Percentiles rank a stretch among this genome's conserved stretches.
These are phyloP conservation scores for Trichothecium sympodiale DNA, from an alignment of 2,329 filamentous ascomycete genomes.

Conservation along the genomic window DNA sequence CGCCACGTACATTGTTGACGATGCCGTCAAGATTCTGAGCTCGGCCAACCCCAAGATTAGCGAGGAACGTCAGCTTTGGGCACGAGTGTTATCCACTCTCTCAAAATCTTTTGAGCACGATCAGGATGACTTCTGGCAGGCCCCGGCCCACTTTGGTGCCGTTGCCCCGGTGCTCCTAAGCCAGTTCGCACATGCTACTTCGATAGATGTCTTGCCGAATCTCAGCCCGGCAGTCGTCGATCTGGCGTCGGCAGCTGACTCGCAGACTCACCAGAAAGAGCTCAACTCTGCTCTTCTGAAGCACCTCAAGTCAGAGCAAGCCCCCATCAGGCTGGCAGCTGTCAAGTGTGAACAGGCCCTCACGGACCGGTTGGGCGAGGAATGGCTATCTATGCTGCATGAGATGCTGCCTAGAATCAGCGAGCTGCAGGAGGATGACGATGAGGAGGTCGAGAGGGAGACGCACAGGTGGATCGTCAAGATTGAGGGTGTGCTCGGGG, in stretches of 20 bases:
- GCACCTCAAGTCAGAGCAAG: conserved; percentile 62
- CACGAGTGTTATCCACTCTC: conserved; percentile 59
- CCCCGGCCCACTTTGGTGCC: conserved; percentile 70
- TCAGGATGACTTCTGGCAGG: conserved; percentile 93
- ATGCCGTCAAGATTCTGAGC: conserved; percentile 53
- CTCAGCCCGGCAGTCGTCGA: conserved; percentile 69
- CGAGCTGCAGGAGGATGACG: conserved; percentile 91
- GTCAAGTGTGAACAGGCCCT: conserved; percentile 73
- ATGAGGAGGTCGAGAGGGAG: conserved; percentile 84
- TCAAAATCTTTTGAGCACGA: conserved; percentile 74
- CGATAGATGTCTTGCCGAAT: conserved; percentile 32
- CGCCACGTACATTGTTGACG: conserved; percentile 72
- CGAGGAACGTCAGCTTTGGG: conserved; percentile 51
- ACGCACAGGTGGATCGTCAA: conserved; percentile 81
- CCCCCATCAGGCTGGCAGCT: conserved; percentile 66
- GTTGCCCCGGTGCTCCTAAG: conserved; percentile 59
- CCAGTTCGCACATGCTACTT: conserved; percentile 46
- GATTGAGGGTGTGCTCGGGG: conserved; percentile 82
- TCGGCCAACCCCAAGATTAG: conserved; percentile 33
- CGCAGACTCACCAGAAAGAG: conserved; percentile 81
- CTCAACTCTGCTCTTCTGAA: conserved; percentile 71
- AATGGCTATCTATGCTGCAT: conserved; percentile 82
- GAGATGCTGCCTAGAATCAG: conserved; percentile 97
- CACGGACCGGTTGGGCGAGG: conserved; percentile 74
- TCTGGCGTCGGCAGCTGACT: conserved; percentile 66